Percentiles rank a stretch among this genome's conserved stretches.
These are phyloP conservation scores for Triangularia setosa DNA, from an alignment of 2,329 filamentous ascomycete genomes.

Conservation along the genomic window DNA sequence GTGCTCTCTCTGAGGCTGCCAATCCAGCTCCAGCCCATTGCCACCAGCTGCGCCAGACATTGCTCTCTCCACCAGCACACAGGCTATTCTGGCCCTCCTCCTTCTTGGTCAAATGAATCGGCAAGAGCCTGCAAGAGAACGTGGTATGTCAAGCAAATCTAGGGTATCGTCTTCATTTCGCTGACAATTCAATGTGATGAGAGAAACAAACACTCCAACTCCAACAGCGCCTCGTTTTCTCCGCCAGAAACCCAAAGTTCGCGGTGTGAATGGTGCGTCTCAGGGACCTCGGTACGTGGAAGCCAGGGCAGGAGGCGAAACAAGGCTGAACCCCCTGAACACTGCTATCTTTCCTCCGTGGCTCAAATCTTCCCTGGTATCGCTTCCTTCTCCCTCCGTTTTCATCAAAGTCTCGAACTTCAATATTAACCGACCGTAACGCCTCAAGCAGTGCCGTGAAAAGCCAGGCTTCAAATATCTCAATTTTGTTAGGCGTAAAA, in stretches of 20 bases:
- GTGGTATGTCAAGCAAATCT: background rate
- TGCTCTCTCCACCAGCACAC: background rate
- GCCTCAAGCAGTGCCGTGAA: background rate
- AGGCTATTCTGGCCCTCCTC: background rate
- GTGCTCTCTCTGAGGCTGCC: background rate
- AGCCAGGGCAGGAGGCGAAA: background rate
- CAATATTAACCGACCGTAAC: background rate
- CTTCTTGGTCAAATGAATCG: background rate
- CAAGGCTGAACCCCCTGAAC: background rate
- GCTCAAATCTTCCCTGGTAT: background rate
- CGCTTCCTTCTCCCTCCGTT: background rate
- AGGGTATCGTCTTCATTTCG: background rate
- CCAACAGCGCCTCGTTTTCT: background rate
- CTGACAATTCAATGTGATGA: background rate
- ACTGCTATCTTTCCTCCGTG: background rate
- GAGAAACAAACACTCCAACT: background rate
- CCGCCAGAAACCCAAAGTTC: background rate
- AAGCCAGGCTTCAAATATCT: background rate
- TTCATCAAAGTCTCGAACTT: background rate
- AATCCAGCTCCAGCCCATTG: background rate
- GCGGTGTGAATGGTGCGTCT: background rate
- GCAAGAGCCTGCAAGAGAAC: background rate
- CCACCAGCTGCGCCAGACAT: background rate
- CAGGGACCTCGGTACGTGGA: background rate
- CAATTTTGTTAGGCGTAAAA: background rate